These are phyloP conservation scores for Boletus vermiculosoides DNA, from an alignment of 768 basidiomycete species.

Conservation along the genomic window DNA sequence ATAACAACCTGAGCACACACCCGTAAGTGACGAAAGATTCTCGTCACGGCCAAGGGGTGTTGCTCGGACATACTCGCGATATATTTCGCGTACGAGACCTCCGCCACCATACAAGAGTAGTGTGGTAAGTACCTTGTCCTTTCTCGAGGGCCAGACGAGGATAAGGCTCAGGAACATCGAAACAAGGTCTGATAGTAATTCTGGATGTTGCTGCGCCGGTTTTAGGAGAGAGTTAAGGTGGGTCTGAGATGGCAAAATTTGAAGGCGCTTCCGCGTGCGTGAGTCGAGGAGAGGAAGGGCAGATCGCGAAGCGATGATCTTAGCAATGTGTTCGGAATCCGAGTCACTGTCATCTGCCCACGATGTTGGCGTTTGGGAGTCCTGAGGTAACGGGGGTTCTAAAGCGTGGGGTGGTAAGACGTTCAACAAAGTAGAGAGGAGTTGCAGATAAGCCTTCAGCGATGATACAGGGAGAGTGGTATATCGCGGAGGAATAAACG, in stretches of 20 bases:
- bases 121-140: conserved; percentile 56
- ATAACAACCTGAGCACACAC: conserved; percentile 30
- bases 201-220: conserved; percentile 39
- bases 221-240: conserved; percentile 59
- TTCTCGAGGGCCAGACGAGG: conserved; percentile 56
- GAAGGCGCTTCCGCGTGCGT: conserved; percentile 62
- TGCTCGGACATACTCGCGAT: conserved; percentile 60
- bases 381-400: conserved; percentile 39
- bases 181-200: conserved; percentile 49
- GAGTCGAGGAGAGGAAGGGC: conserved; percentile 49
- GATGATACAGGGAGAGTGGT: conserved; percentile 43
- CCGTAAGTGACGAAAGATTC: conserved; percentile 35
- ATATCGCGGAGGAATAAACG: conserved; percentile 66
- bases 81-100: conserved; percentile 73
- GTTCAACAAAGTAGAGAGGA: conserved; percentile 52
- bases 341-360: conserved; percentile 39
- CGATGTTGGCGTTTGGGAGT: conserved; percentile 9
- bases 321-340: conserved; percentile 36
- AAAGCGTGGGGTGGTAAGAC: conserved; percentile 52
- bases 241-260: conserved; percentile 48
- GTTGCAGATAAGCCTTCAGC: conserved; percentile 51
- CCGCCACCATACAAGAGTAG: conserved; percentile 52
- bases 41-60: conserved; percentile 63
- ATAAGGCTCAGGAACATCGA: conserved; percentile 56
- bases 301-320: conserved; percentile 35